A percentile compares a stretch with the other conserved stretches of the same genome.
Conservation (phyloP, 2,329 filamentous ascomycete genomes). For the Fusarium keratoplasticum region DNA sequence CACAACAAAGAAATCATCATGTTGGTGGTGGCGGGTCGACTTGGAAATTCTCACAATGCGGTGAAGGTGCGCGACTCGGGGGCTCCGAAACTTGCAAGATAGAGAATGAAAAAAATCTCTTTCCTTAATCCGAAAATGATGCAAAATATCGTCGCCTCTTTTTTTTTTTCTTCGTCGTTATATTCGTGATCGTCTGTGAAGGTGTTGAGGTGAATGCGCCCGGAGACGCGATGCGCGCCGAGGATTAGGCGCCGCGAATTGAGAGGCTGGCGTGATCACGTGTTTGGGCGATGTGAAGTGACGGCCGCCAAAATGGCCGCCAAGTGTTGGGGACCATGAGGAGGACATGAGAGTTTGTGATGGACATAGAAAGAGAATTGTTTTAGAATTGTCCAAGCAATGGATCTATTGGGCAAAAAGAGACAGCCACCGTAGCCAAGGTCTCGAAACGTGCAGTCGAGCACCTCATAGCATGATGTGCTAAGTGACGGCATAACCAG, state of each 20-base stretch:
- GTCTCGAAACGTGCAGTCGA: background rate
- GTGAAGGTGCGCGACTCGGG: background rate
- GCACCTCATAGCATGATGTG: background rate
- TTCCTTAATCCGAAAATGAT: background rate
- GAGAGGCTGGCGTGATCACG: conserved; percentile 45
- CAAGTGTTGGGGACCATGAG: background rate
- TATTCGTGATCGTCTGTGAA: conserved; percentile 39
- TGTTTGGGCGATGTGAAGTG: conserved; percentile 26
- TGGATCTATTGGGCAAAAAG: background rate
- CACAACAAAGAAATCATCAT: conserved; percentile 45
- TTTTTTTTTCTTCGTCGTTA: conserved; percentile 29
- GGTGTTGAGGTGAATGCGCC: conserved; percentile 42
- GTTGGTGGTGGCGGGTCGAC: conserved; percentile 35
- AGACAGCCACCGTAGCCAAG: background rate
- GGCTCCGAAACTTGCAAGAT: background rate
- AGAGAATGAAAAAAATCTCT: background rate
- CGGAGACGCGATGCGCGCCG: conserved; percentile 48
- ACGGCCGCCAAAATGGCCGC: background rate
- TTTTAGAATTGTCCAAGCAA: background rate
- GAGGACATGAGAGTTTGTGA: background rate
- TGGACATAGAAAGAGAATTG: background rate
- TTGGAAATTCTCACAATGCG: conserved; percentile 2
- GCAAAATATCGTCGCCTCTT: background rate
- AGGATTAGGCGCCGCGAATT: conserved; percentile 51
- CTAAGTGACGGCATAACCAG: background rate